These are phyloP conservation scores for Lactuca sativa DNA, from an alignment of 129 eudicot genomes.

Conservation along the genomic window DNA sequence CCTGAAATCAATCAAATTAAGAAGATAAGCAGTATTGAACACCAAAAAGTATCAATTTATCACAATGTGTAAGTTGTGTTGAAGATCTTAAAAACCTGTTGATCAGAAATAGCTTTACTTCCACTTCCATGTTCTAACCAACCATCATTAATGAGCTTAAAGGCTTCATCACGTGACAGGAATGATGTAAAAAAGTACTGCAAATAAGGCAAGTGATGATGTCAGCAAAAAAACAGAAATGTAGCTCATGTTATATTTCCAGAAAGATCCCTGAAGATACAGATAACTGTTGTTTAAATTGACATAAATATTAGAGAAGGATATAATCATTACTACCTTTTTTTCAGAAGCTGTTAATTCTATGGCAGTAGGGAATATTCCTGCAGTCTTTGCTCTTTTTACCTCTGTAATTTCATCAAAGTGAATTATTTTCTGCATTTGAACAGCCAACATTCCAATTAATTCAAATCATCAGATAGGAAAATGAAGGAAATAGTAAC, in stretches of 20 bases:
- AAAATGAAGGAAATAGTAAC: not conserved
- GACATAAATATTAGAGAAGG: not conserved
- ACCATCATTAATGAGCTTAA: conserved; percentile 85
- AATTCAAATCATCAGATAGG: not conserved
- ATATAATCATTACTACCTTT: conserved; percentile 54
- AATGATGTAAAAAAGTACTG: conserved; percentile 94
- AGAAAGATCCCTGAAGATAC: not conserved
- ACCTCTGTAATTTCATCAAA: conserved; percentile 76
- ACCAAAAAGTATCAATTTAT: conserved; percentile 9
- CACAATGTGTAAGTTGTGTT: conserved; percentile 1
- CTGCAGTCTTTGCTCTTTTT: conserved; percentile 91
- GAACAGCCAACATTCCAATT: conserved; percentile 19
- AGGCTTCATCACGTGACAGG: conserved; percentile 96
- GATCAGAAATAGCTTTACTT: conserved; percentile 48
- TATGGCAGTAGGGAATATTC: conserved; percentile 94
- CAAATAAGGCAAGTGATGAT: conserved; percentile 26
- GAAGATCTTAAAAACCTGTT: conserved; percentile 52
- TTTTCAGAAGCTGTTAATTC: conserved; percentile 70
- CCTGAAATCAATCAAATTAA: conserved; percentile 40
- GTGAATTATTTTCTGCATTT: conserved; percentile 73
- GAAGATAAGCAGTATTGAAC: not conserved
- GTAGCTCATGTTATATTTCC: not conserved
- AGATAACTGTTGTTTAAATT: not conserved
- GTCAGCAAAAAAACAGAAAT: not conserved
- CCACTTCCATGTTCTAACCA: conserved; percentile 69